These are phyloP conservation scores for Cicer cuneatum DNA, from an alignment of 306 rosid genomes.

Conservation along the genomic window DNA sequence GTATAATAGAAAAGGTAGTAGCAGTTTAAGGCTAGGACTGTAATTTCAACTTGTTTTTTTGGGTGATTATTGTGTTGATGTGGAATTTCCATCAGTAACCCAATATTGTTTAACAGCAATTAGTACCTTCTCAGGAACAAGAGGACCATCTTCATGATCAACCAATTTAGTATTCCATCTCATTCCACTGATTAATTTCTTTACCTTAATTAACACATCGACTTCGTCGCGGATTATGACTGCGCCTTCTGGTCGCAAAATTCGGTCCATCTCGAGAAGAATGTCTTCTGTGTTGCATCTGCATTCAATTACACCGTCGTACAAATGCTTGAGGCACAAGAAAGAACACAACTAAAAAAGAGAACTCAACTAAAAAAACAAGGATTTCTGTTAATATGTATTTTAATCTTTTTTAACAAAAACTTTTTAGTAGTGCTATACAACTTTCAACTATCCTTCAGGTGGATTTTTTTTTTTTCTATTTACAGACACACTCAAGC, in stretches of 20 bases:
- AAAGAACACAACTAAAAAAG: neutral
- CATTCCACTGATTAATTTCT: conserved; percentile 82
- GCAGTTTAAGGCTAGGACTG: neutral
- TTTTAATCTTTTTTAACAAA: too few relatives aligned
- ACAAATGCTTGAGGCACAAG: conserved; percentile 29
- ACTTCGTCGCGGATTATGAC: conserved; percentile 92
- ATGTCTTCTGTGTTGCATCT: conserved; percentile 87
- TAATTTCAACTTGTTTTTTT: conserved; percentile 27
- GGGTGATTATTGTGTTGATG: conserved; percentile 56
- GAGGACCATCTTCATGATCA: conserved; percentile 97
- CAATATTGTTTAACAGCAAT: conserved; percentile 94
- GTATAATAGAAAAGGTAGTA: conserved; percentile 37
- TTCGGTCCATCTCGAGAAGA: conserved; percentile 94
- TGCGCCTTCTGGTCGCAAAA: conserved; percentile 92
- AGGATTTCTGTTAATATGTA: neutral
- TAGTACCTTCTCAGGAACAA: conserved; percentile 85
- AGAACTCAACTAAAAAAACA: neutral
- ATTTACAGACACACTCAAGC: neutral
- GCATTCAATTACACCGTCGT: conserved; percentile 37
- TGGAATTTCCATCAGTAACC: conserved; percentile 72
- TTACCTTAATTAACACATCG: conserved; percentile 69
- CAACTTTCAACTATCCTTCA: too few relatives aligned
- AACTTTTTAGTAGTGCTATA: too few relatives aligned
- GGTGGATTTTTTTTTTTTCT: too few relatives aligned
- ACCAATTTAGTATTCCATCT: conserved; percentile 90